Base-by-base conservation (phyloP, 2,329 filamentous ascomycete species). In the Graphilbum fragrans region DNA sequence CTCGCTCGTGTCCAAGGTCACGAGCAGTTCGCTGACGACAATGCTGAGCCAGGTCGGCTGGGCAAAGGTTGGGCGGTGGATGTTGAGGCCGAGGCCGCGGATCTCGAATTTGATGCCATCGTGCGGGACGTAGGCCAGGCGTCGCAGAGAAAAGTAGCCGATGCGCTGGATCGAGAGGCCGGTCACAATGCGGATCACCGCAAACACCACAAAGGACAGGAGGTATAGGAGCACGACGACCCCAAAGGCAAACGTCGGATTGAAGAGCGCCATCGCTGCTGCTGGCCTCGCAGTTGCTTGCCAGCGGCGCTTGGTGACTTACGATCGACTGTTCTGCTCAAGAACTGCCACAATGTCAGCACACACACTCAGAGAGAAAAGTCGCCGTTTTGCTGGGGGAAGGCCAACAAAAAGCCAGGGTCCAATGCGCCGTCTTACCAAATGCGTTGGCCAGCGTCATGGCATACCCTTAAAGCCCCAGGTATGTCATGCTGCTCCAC, bases 41-140 rank as follows among this genome's bases (percentile, higher is more conserved):
- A 98, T 70, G 58, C 88, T 96, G 52, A 94, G 67, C 87, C 90
- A 96, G 47, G 93, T 96, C 35, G 92, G 92, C 59, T 96, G 87
- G 37, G 90, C 86, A 62, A 98, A 96, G 6, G 92, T 96, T 12
- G 92, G 92, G 5, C 88, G 80, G 62, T 98, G 92, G 48, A 96
- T 63, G 43, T 85, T 82, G 52, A 98, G 70, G 35, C 92, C 87
- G 40, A 98, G 70, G 39, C 88, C 86, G 39, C 92, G 80, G 43
- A 98, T 80, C 59, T 94, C 86, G 59, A 98, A 77, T 53, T 82
- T 82, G 54, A 94, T 67, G 52, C 92, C 92, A 73, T 94, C 86
- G 60, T 74, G 80, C 22, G 86, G 86, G 14, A 85, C 86, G 60
- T 93, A 96, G 44, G 87, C 82, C 47, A 98, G 82, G 51, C 90